Conservation (phyloP, 345 rosid species). For the Litchi chinensis region DNA sequence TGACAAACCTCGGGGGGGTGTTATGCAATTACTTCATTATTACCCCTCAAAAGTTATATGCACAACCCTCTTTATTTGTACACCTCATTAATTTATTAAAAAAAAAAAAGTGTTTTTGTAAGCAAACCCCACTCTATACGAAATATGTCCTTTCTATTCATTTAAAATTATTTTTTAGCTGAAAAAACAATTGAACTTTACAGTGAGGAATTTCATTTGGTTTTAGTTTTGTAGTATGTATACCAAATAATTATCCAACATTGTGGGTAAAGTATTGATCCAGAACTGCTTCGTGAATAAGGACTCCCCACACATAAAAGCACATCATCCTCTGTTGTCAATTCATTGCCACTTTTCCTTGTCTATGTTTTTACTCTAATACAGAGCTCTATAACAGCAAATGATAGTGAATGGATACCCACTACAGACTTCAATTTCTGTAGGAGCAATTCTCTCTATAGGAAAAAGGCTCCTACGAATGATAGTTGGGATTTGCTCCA, state of each 20-base stretch:
- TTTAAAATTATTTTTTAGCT: too few relatives aligned
- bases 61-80: too few relatives aligned
- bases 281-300: constrained; percentile 60
- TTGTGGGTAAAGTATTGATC: constrained; percentile 61
- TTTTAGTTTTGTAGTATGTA: constrained; percentile 41
- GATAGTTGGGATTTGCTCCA: constrained; percentile 56
- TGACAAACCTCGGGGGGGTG: too few relatives aligned
- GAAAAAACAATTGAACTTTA: too few relatives aligned
- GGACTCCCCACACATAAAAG: constrained; percentile 88
- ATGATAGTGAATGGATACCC: constrained; percentile 91
- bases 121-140: too few relatives aligned
- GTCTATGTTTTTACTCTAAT: constrained; percentile 86
- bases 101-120: too few relatives aligned
- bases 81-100: too few relatives aligned
- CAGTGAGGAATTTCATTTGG: too few relatives aligned
- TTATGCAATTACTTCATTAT: too few relatives aligned
- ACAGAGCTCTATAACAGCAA: constrained; percentile 92
- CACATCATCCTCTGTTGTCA: constrained; percentile 81
- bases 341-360: constrained; percentile 84
- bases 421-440: constrained; percentile 47
- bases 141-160: too few relatives aligned
- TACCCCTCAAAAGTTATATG: too few relatives aligned
- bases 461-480: constrained; percentile 51
- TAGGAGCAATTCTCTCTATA: constrained; percentile 44
- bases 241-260: constrained; percentile 96